Evolutionary conservation across 2,329 filamentous ascomycete species (phyloP), one percentile per base, ranked within the genome.

Genomic region (Botrytis porri): DNA sequence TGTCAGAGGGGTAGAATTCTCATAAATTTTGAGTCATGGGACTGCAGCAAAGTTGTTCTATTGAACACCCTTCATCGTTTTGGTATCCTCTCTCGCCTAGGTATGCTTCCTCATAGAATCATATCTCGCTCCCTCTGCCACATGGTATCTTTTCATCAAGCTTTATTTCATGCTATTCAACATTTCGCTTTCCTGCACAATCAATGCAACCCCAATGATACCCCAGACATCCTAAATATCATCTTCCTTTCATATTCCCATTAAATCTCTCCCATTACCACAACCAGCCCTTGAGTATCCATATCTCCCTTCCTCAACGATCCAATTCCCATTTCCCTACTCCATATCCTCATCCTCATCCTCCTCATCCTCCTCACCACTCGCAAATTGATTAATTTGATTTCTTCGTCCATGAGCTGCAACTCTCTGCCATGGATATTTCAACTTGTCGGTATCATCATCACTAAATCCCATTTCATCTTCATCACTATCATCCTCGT

Each of bases 351-450:
- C 45, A 32, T 69, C 65, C 4, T 67, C 65, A 69, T 69, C 65
- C 12, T 69, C 65, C 4, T 67, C 65, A 69, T 69, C 65, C 12
- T 67, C 65, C 1, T 29, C 48, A 41, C 48, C 65, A 57, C 48
- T 57, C 0, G 48, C 65, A 69, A 57, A 32, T 2, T 25, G 35
- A 57, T 67, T 57, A 3, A 7, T 57, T 20, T 54, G 64, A 57
- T 69, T 41, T 32, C 48, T 69, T 7, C 45, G 65, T 43, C 12
- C 48, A 57, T 69, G 65, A 10, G 48, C 25, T 3, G 48, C 37
- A 25, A 69, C 65, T n/a, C 32, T 71, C 14, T 37, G 29, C 80
- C 80, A 81, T 0, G 80, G 79, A 69, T 77, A 79, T 51, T 77
- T 78, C 16, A 73, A 74, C 14, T 59, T 73, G 25, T 78, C 77